These are phyloP conservation scores for Colletotrichum shisoi DNA, from an alignment of 2,329 filamentous ascomycete genomes.

Conservation along the genomic window DNA sequence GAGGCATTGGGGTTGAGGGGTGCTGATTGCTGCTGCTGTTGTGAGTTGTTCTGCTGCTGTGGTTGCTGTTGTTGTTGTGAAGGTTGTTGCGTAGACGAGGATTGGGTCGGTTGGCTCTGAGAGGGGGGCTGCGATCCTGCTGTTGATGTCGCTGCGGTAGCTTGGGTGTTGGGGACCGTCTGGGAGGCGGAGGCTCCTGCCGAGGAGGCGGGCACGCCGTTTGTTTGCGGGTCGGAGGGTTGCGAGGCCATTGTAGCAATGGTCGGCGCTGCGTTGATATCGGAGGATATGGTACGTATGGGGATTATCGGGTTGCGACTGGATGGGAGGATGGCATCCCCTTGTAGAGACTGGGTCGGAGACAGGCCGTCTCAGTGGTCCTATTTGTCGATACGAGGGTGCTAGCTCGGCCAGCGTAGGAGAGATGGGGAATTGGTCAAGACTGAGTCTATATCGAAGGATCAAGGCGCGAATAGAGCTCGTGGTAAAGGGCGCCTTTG, in stretches of 20 bases:
- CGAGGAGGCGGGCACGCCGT: slow-evolving; percentile 59
- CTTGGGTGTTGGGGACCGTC: slow-evolving; percentile 50
- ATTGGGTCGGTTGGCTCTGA: slow-evolving; percentile 36
- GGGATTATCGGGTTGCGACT: not conserved
- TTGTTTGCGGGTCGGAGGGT: slow-evolving; percentile 57
- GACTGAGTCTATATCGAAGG: no score
- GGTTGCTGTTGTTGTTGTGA: slow-evolving; percentile 34
- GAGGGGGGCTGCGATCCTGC: slow-evolving; percentile 32
- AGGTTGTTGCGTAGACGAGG: slow-evolving; percentile 40
- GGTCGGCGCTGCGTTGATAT: not conserved
- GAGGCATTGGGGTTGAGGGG: slow-evolving; percentile 47
- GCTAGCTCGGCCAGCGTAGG: not conserved
- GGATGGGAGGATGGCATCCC: slow-evolving; percentile 8
- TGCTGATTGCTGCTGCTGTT: slow-evolving; percentile 31
- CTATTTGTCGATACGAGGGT: slow-evolving; percentile 3
- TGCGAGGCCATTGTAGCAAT: slow-evolving; percentile 44
- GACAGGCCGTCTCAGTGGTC: not conserved
- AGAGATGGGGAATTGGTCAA: not conserved
- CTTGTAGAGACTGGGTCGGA: slow-evolving; percentile 1
- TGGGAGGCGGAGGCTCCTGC: slow-evolving; percentile 50
- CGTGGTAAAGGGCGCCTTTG: not conserved
- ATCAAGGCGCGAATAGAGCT: not conserved
- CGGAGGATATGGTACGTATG: not conserved
- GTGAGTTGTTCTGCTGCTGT: slow-evolving; percentile 36
- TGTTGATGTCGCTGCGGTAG: slow-evolving; percentile 44